Percentiles rank a stretch among this genome's conserved stretches.
Evolutionary conservation across 164 flowering plant genomes (phyloP).

Genomic region (Vitis rupestris): DNA sequence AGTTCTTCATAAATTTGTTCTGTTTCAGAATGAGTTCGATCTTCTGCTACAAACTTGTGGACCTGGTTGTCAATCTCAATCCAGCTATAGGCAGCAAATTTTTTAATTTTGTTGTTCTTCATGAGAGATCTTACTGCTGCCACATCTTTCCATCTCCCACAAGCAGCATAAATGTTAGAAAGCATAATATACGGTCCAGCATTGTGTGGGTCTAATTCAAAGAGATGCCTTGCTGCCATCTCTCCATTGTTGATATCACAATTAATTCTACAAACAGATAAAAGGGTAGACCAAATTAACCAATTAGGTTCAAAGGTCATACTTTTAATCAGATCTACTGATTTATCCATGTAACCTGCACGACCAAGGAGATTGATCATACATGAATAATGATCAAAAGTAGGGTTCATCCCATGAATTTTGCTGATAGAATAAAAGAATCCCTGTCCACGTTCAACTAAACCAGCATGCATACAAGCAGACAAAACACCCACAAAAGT

Average conservation of each 20-base stretch:
- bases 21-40: slow-evolving; percentile 46
- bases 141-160: slow-evolving; percentile 51
- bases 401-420: slow-evolving; percentile 41
- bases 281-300: slow-evolving; percentile 56
- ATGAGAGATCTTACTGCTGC: slow-evolving; percentile 49
- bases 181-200: slow-evolving; percentile 57
- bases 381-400: slow-evolving; percentile 56
- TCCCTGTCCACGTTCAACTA: slow-evolving; percentile 42
- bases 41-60: slow-evolving; percentile 52
- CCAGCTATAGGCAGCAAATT: slow-evolving; percentile 61
- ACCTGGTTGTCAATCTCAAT: slow-evolving; percentile 40
- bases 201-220: slow-evolving; percentile 44
- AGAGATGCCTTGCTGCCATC: slow-evolving; percentile 46
- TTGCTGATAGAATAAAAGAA: slow-evolving; percentile 45
- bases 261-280: slow-evolving; percentile 40
- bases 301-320: slow-evolving; percentile 43
- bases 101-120: slow-evolving; percentile 44
- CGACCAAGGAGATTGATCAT: slow-evolving; percentile 59
- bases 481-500: slow-evolving; percentile 58
- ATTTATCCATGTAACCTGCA: slow-evolving; percentile 36
- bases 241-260: slow-evolving; percentile 42
- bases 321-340: slow-evolving; percentile 35
- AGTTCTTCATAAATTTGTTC: slow-evolving; percentile 38
- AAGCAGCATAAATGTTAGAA: slow-evolving; percentile 61
- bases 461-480: slow-evolving; percentile 36